phyloP scores from a whole-genome alignment of 805 yeast species.

The Starmera caribaea region DNA sequence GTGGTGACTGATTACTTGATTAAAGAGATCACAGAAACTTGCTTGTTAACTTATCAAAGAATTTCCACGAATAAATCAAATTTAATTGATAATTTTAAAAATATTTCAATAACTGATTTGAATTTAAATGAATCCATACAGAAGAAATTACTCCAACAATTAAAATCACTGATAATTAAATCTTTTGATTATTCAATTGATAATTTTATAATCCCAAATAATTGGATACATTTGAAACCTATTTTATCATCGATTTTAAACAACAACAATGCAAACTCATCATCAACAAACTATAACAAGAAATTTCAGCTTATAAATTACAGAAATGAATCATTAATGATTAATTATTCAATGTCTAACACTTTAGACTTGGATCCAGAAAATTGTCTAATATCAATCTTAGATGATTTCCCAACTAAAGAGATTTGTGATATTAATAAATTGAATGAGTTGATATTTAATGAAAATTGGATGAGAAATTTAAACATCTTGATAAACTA shows the following conservation, averaged over 20 bases:
- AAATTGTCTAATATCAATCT: constrained; percentile 21
- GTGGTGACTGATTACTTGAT: constrained; percentile 45
- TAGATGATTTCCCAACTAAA: constrained; percentile 23
- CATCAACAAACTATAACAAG: constrained; percentile 22
- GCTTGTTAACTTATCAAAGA: constrained; percentile 38
- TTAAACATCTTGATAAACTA: constrained; percentile 28
- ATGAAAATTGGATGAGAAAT: constrained; percentile 24
- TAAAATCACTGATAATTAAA: constrained; percentile 19
- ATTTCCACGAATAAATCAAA: constrained; percentile 21
- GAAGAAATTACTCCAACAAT: constrained; percentile 15
- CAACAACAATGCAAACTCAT: constrained; percentile 9
- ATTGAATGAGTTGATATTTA: constrained; percentile 18
- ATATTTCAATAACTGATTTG: constrained; percentile 24
- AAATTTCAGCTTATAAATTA: constrained; percentile 53
- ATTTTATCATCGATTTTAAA: constrained; percentile 34
- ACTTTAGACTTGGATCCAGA: constrained; percentile 12
- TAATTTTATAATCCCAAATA: constrained; percentile 52
- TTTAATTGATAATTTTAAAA: constrained; percentile 25
- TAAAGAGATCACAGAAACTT: constrained; percentile 53
- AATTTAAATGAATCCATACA: constrained; percentile 24
- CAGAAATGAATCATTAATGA: constrained; percentile 63
- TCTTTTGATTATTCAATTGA: constrained; percentile 31
- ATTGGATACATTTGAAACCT: constrained; percentile 47
- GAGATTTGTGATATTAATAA: constrained; percentile 22
- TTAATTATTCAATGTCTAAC: constrained; percentile 25